phyloP scores from a whole-genome alignment of 805 yeast species.

The Tetrapisispora namnaoensis region DNA sequence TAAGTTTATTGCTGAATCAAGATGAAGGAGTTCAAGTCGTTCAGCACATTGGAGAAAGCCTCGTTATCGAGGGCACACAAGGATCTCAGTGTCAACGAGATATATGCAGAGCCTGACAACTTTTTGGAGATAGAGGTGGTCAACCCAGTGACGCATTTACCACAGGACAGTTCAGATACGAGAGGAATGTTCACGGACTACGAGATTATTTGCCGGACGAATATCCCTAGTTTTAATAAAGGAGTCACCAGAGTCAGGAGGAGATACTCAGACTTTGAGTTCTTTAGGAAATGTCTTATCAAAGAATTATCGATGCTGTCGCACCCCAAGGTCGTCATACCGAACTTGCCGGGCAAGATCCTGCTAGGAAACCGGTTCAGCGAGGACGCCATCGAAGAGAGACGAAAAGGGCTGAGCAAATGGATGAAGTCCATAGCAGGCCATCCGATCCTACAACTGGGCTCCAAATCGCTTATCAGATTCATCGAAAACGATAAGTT shows the following conservation, averaged over 20 bases:
- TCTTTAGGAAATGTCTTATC: conserved; percentile 62
- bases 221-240: conserved; percentile 75
- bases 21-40: conserved; percentile 24
- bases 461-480: conserved; percentile 63
- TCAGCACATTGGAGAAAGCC: conserved; percentile 20
- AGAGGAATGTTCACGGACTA: conserved; percentile 79
- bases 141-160: conserved; percentile 20
- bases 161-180: conserved; percentile 26
- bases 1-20: no score
- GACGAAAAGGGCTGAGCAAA: conserved; percentile 75
- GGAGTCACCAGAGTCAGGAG: conserved; percentile 63
- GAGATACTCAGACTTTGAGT: conserved; percentile 83
- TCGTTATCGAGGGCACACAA: conserved; percentile 17
- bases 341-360: conserved; percentile 86
- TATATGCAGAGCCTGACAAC: conserved; percentile 91
- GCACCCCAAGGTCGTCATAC: conserved; percentile 59
- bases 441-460: conserved; percentile 88
- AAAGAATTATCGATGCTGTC: conserved; percentile 48
- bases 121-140: conserved; percentile 82
- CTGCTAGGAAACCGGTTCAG: conserved; percentile 60
- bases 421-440: conserved; percentile 77
- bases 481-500: conserved; percentile 74
- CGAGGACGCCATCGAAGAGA: conserved; percentile 71
- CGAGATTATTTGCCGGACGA: conserved; percentile 81
- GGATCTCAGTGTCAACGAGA: conserved; percentile 64